These are phyloP conservation scores for Emmonsia crescens DNA, from an alignment of 2,329 filamentous ascomycete species.

Conservation along the genomic window DNA sequence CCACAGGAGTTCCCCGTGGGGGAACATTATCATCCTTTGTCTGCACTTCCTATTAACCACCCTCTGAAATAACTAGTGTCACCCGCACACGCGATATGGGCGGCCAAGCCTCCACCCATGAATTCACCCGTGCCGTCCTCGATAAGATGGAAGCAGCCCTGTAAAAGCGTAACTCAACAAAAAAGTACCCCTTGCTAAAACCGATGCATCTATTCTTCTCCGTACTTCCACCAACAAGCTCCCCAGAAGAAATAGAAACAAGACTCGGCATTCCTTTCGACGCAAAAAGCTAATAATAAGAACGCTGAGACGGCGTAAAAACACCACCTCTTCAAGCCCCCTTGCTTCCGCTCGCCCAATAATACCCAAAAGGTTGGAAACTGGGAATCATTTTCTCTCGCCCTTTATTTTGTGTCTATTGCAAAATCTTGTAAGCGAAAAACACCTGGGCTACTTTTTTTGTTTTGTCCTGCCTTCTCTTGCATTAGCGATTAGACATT, in stretches of 20 bases:
- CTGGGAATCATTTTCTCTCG: not conserved
- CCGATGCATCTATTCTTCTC: not conserved
- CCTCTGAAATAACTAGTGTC: slow-evolving; percentile 46
- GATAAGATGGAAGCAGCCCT: slow-evolving; percentile 77
- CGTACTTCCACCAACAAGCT: not conserved
- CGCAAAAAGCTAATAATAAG: not conserved
- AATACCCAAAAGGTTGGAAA: not conserved
- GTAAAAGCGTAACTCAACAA: slow-evolving; percentile 33
- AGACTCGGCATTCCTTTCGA: not conserved
- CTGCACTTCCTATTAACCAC: slow-evolving; percentile 29
- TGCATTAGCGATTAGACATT: not conserved
- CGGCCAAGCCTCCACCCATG: slow-evolving; percentile 74
- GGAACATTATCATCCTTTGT: not conserved
- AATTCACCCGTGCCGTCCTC: slow-evolving; percentile 90
- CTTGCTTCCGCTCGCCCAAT: not conserved
- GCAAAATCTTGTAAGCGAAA: not conserved
- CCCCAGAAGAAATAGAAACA: not conserved
- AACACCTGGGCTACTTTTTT: not conserved
- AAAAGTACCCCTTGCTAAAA: not conserved
- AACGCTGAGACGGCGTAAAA: not conserved
- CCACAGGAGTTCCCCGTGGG: not conserved
- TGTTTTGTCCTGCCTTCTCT: not conserved
- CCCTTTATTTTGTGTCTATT: not conserved
- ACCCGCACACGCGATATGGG: slow-evolving; percentile 93
- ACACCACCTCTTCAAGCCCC: not conserved